phyloP scores from a whole-genome alignment of 2,329 filamentous ascomycete genomes.

The Neurospora sp. region DNA sequence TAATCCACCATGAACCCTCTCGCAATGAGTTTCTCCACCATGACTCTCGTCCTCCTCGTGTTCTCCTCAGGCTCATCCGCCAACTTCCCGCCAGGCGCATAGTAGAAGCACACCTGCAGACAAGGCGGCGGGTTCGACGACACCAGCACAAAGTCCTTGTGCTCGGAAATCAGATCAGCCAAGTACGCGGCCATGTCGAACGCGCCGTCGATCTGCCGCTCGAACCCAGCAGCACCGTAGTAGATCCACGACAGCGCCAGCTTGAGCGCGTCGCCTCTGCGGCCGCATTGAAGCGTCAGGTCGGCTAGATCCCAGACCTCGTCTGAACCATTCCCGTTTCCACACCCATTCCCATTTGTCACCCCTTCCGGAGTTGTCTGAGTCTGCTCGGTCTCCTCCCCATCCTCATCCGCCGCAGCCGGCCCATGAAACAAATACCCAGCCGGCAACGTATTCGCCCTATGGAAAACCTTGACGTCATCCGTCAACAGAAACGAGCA shows the following conservation, averaged over 20 bases:
- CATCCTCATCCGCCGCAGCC: too few relatives aligned
- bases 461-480: constrained; percentile 68
- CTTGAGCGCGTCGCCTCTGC: constrained; percentile 77
- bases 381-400: too few relatives aligned
- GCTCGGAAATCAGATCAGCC: constrained; percentile 44
- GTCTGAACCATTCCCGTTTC: neutral
- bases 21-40: constrained; percentile 36
- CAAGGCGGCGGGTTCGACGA: constrained; percentile 72
- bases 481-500: constrained; percentile 79
- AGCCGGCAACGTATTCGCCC: constrained; percentile 75
- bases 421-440: constrained; percentile 71
- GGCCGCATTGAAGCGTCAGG: constrained; percentile 85
- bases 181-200: constrained; percentile 64
- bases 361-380: neutral
- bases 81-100: constrained; percentile 48
- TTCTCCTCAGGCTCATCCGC: constrained; percentile 32
- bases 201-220: constrained; percentile 56
- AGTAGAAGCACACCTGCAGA: constrained; percentile 93
- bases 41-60: constrained; percentile 37
- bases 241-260: constrained; percentile 83
- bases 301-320: constrained; percentile 87
- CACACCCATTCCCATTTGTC: neutral
- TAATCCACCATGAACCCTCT: constrained; percentile 53
- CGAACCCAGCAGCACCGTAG: constrained; percentile 70
- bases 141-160: constrained; percentile 53